Evolutionary conservation across 352 stramenopile genomes (phyloP).

Genomic region (Phytophthora kernoviae): DNA sequence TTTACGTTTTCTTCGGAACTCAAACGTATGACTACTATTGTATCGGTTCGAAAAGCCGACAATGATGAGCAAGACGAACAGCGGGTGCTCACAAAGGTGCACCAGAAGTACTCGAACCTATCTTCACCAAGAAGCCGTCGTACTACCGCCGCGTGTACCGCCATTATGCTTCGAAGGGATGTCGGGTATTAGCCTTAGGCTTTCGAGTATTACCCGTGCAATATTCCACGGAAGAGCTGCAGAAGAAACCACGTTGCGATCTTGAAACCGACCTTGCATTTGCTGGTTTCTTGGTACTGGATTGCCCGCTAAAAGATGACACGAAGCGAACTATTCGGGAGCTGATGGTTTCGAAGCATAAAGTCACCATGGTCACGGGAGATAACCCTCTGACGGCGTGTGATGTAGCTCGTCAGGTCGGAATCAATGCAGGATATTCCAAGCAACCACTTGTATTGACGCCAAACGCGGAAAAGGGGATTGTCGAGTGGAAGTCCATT

Average conservation of each 20-base stretch:
- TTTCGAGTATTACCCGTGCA: conserved; percentile 89
- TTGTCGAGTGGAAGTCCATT: conserved; percentile 84
- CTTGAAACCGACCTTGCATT: conserved; percentile 95
- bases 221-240: conserved; percentile 60
- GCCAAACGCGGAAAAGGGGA: conserved; percentile 29
- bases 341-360: conserved; percentile 91
- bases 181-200: conserved; percentile 95
- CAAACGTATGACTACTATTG: conserved; percentile 97
- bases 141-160: conserved; percentile 91
- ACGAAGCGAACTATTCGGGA: conserved; percentile 94
- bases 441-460: conserved; percentile 77
- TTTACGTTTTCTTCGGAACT: conserved; percentile 97
- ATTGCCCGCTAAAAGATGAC: conserved; percentile 96
- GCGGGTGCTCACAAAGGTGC: conserved; percentile 97
- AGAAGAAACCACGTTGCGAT: conserved; percentile 74
- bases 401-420: conserved; percentile 96
- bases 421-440: conserved; percentile 93
- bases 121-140: conserved; percentile 89
- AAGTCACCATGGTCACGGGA: conserved; percentile 98
- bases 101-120: conserved; percentile 91
- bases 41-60: conserved; percentile 78
- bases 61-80: conserved; percentile 75
- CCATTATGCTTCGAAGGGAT: conserved; percentile 79
- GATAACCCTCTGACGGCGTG: conserved; percentile 98
- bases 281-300: conserved; percentile 93